Evolutionary conservation across 2,329 filamentous ascomycete species (phyloP), one percentile per base, ranked within the genome.

Genomic region (Trichoderma cornu-damae): DNA sequence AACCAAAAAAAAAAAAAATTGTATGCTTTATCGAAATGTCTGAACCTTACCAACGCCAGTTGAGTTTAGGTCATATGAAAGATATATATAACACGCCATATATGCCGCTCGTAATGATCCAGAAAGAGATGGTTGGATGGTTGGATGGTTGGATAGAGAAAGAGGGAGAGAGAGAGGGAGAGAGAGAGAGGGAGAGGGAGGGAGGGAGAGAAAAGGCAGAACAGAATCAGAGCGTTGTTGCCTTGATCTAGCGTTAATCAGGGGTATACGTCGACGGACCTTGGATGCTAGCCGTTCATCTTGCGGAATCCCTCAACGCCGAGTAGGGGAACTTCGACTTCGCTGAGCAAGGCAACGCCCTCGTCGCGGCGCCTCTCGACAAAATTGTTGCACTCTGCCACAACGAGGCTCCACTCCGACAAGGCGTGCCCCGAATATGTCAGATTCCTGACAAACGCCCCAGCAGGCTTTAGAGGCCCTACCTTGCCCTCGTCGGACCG

Each of bases 341-440:
- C 83, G 62, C 75, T 77, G 59, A 90, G 80, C 0, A 76, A 75
- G 2, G 82, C 78, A 8, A 91, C 82, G 43, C 89, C 89, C 68
- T 94, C 89, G 46, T 84, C 83, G 51, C 85, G 84, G 55, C 89
- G 80, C 44, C 89, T 79, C 59, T 93, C 88, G 30, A 90, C 83
- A 70, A 93, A 94, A 66, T 84, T 89, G 72, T 92, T 90, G 74
- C 85, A 90, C 69, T 94, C 89, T 57, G 82, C 81, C 14, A 91
- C 83, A 18, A 93, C 81, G 16, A 89, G 75, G 18, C 79, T 78
- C 89, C 89, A 94, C 70, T 94, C 89, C 0, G 88, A 88, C 43
- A 94, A 76, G 0, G 89, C 86, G 18, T 88, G 79, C 1, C 89
- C 89, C 3, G 82, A 77, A 68, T 93, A 88, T 48, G 82, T 81